A percentile compares a stretch with the other conserved stretches of the same genome.
Conservation (phyloP, 257 asterid species). For the Forsythia suspensa region DNA sequence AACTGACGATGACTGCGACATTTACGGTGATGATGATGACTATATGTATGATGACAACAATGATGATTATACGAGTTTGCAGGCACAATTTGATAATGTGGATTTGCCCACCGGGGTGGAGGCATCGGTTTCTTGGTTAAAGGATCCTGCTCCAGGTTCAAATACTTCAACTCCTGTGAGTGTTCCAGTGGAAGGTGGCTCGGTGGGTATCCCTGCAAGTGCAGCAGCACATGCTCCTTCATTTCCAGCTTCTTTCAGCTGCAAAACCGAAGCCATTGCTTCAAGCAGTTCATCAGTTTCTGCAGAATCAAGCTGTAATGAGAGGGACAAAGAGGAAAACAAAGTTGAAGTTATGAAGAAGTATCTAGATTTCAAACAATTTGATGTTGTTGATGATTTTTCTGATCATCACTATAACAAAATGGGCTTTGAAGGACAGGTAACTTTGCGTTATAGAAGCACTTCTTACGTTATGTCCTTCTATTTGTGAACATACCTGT, state of each 20-base stretch:
- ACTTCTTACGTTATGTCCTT: not conserved
- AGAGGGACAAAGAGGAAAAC: constrained; percentile 30
- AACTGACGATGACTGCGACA: constrained; percentile 20
- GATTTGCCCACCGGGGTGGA: constrained; percentile 75
- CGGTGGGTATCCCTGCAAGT: constrained; percentile 12
- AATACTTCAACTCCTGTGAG: constrained; percentile 15
- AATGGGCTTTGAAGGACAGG: constrained; percentile 45
- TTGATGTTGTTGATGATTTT: constrained; percentile 46
- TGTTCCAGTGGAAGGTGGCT: not conserved
- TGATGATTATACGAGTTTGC: constrained; percentile 42
- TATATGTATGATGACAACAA: constrained; percentile 25
- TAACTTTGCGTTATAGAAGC: constrained; percentile 13
- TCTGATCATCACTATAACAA: constrained; percentile 54
- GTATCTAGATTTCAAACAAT: constrained; percentile 39
- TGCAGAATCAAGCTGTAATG: constrained; percentile 32
- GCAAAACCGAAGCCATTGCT: constrained; percentile 22
- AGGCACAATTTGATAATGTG: constrained; percentile 57
- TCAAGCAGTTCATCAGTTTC: constrained; percentile 34
- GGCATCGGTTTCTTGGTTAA: constrained; percentile 56
- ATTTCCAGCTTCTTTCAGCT: not conserved
- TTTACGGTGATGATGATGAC: constrained; percentile 33
- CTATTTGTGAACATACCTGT: not conserved
- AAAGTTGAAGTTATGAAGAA: constrained; percentile 33
- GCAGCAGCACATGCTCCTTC: constrained; percentile 19
- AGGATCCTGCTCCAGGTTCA: constrained; percentile 22